Evolutionary conservation across 2,329 filamentous ascomycete genomes (phyloP).

Genomic region (Colletotrichum sp.): DNA sequence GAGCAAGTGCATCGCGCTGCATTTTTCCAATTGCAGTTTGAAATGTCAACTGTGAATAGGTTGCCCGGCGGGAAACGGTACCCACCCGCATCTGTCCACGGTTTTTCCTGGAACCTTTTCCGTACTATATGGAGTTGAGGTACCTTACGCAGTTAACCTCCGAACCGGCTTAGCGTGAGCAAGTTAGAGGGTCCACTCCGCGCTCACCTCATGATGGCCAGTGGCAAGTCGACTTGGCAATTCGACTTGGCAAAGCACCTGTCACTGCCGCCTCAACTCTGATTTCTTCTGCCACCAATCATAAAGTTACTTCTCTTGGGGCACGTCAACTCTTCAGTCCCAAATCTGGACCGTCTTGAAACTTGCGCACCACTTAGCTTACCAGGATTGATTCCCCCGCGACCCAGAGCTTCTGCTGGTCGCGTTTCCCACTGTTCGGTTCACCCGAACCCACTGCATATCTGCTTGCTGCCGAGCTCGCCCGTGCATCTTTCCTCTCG

Average conservation of each 20-base stretch:
- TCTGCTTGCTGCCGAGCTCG: neutral
- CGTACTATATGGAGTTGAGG: neutral
- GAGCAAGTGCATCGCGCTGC: neutral
- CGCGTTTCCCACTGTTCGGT: neutral
- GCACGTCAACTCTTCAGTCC: neutral
- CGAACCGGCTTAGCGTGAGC: conserved; percentile 1
- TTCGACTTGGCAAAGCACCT: neutral
- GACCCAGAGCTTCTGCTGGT: neutral
- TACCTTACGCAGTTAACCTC: neutral
- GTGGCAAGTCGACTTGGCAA: neutral
- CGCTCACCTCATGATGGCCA: neutral
- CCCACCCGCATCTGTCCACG: neutral
- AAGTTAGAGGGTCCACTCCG: neutral
- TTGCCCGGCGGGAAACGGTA: neutral
- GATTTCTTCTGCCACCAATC: neutral
- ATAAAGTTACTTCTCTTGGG: neutral
- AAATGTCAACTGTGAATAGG: neutral
- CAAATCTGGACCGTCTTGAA: neutral
- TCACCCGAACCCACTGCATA: neutral
- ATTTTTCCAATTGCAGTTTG: neutral
- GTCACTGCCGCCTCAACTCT: neutral
- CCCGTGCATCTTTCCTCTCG: neutral
- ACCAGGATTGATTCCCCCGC: neutral
- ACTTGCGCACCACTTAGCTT: neutral
- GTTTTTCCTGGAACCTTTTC: neutral